Evolutionary conservation across 2,329 filamentous ascomycete species (phyloP).

Genomic region (Cercospora sesami): DNA sequence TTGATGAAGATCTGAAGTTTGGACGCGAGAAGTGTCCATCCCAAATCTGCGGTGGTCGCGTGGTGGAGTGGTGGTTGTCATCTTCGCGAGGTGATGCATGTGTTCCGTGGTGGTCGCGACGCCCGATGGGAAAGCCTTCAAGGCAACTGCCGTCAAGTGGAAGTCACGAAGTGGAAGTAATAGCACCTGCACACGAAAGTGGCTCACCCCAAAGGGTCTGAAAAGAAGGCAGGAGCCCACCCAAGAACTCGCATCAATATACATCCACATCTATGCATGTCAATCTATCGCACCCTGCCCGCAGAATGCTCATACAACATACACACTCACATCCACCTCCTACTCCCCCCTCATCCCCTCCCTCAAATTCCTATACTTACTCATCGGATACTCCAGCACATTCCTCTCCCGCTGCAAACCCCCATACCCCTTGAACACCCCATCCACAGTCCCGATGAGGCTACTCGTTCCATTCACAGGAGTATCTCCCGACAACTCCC

Average conservation of each 20-base stretch:
- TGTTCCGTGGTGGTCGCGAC: no score
- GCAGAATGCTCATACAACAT: background rate
- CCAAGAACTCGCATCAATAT: no score
- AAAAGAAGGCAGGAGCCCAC: background rate
- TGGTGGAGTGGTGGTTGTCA: no score
- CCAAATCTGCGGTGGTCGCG: no score
- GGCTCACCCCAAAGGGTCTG: background rate
- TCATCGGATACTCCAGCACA: constrained; percentile 51
- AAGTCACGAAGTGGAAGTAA: background rate
- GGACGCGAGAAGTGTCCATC: no score
- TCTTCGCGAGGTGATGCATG: no score
- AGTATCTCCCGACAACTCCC: constrained; percentile 80
- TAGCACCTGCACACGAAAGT: background rate
- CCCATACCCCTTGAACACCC: constrained; percentile 38
- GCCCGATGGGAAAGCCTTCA: no score
- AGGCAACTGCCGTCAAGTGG: no score
- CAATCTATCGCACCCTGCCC: background rate
- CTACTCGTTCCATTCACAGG: constrained; percentile 54
- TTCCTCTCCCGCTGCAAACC: constrained; percentile 51
- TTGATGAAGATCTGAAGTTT: no score
- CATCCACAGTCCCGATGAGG: constrained; percentile 44
- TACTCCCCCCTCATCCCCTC: constrained; percentile 40
- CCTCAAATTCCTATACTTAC: constrained; percentile 55
- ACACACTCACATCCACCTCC: background rate
- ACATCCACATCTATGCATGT: background rate